Evolutionary conservation across 495 filamentous ascomycete species (phyloP).

Genomic region (Gamarada debralockiae): DNA sequence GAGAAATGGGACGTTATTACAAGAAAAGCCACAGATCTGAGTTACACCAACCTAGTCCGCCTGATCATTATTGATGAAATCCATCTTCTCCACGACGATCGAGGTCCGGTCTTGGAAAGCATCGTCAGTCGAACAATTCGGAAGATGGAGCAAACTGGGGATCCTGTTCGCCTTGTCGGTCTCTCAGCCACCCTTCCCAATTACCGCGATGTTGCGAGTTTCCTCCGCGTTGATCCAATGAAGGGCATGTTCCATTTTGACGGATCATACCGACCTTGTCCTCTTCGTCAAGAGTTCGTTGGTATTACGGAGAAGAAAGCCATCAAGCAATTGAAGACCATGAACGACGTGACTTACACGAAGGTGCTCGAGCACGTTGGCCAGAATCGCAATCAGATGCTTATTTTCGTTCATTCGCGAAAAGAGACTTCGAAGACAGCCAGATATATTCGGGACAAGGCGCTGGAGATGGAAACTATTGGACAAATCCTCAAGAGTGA

Average conservation of each 20-base stretch:
- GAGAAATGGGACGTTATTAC: slow-evolving; percentile 99
- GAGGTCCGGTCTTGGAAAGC: slow-evolving; percentile 94
- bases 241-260: slow-evolving; percentile 96
- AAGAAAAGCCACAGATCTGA: slow-evolving; percentile 92
- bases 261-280: slow-evolving; percentile 88
- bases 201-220: slow-evolving; percentile 93
- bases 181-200: slow-evolving; percentile 95
- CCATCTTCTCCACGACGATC: slow-evolving; percentile 94
- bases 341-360: slow-evolving; percentile 98
- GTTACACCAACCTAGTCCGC: slow-evolving; percentile 94
- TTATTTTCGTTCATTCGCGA: slow-evolving; percentile 96
- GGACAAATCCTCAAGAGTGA: slow-evolving; percentile 92
- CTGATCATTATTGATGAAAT: slow-evolving; percentile 98
- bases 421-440: slow-evolving; percentile 99
- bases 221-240: slow-evolving; percentile 82
- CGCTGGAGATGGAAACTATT: slow-evolving; percentile 92
- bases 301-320: slow-evolving; percentile 97
- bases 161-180: slow-evolving; percentile 85
- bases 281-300: slow-evolving; percentile 93
- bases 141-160: slow-evolving; percentile 87
- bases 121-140: slow-evolving; percentile 94
- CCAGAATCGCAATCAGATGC: slow-evolving; percentile 87
- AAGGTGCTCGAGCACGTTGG: slow-evolving; percentile 98
- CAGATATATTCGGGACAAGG: slow-evolving; percentile 92
- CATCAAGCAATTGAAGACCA: slow-evolving; percentile 97